Evolutionary conservation across 345 rosid species (phyloP).

Genomic region (Eucalyptus shirleyi): DNA sequence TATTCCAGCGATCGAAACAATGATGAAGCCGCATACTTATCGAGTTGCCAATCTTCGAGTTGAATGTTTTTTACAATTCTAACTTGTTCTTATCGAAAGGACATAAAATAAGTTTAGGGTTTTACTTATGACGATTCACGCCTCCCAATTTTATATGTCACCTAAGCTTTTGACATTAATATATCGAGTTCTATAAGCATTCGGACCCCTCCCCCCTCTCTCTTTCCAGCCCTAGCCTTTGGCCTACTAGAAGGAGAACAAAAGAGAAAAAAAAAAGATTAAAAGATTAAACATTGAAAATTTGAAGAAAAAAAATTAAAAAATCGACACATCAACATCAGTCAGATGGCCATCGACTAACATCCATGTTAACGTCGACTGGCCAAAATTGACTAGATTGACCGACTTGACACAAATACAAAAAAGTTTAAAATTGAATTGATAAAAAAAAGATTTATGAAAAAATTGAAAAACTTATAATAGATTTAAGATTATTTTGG

Average conservation of each 20-base stretch:
- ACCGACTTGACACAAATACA: too few species aligned
- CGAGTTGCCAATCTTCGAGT: background rate
- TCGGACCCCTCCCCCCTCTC: background rate
- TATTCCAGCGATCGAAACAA: background rate
- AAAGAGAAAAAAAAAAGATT: too few species aligned
- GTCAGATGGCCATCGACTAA: rapidly evolving
- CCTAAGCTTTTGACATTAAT: background rate
- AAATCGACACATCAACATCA: rapidly evolving
- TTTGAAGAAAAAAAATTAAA: too few species aligned
- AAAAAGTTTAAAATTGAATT: too few species aligned
- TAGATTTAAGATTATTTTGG: too few species aligned
- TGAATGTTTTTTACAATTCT: background rate
- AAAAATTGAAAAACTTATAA: too few species aligned
- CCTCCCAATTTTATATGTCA: background rate
- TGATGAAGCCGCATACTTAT: background rate
- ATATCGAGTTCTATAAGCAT: too few species aligned
- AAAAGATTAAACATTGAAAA: too few species aligned
- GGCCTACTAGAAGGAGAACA: too few species aligned
- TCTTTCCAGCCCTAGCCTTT: too few species aligned
- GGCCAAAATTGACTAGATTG: rapidly evolving
- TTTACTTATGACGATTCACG: too few species aligned
- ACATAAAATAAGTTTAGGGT: background rate
- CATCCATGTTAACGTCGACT: rapidly evolving
- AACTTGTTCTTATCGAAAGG: background rate
- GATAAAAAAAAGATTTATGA: too few species aligned